A percentile compares a stretch with the other conserved stretches of the same genome.
Conservation (phyloP, 176 grass and related monocot genomes). For the Aegilops tauschii region DNA sequence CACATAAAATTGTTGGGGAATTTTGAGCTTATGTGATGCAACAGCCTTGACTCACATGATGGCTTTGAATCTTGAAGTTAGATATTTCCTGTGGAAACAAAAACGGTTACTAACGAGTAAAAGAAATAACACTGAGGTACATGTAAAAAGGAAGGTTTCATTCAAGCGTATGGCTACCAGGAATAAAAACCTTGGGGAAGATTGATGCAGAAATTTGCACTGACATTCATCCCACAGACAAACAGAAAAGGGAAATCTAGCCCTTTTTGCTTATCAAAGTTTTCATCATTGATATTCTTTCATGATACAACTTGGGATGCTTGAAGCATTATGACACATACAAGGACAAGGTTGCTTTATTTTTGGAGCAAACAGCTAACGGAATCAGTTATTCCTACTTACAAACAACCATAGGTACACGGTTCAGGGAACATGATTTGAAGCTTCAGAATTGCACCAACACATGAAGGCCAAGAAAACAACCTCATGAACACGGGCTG, state of each 20-base stretch:
- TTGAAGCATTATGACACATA: not conserved
- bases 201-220: not conserved
- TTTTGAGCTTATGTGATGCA: not conserved
- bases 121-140: not conserved
- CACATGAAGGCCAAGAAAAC: not conserved
- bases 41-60: not conserved
- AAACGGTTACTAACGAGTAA: not conserved
- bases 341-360: conserved; percentile 1
- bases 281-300: not conserved
- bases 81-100: not conserved
- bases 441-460: not conserved
- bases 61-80: not conserved
- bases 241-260: not conserved
- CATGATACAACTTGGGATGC: conserved; percentile 1
- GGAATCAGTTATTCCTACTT: conserved; percentile 11
- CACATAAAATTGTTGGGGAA: not conserved
- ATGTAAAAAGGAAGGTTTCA: not conserved
- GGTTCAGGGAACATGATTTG: not conserved
- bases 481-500: not conserved
- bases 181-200: not conserved
- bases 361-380: conserved; percentile 10
- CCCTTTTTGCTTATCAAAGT: not conserved
- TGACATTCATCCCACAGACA: not conserved
- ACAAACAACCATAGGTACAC: not conserved
- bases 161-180: not conserved